Base-by-base conservation (phyloP, 73 alveolate genomes). In the Symbiodinium natans region DNA sequence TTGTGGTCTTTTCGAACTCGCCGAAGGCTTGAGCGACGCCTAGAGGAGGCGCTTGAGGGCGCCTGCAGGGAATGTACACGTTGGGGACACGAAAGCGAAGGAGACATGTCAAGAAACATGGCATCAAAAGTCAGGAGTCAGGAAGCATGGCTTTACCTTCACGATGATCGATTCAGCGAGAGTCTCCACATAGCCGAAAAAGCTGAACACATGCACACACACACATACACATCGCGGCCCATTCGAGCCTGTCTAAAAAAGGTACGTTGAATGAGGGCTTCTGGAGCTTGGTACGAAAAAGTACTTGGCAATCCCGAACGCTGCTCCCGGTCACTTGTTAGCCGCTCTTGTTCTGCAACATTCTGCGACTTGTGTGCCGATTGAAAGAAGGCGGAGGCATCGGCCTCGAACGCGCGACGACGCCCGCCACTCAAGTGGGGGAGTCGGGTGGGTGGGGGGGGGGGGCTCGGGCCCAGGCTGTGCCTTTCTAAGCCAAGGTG, bases 11-110 rank as follows among this genome's bases (percentile, higher is more conserved):
- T 15, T 29, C 39, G n/a, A 74, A 34, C 33, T n/a, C 6, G 17
- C 7, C 36, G 36, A 13, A 89, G 96, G 96, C 96, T 89, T 3
- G 96, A 89, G 38, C 87, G 38, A 17, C 96, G 96, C 25, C 96
- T 89, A 2, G 96, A 89, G 19, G 96, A 89, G 42, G 9, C 93
- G 46, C 56, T 48, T 6, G 36, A 48, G 3, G 93, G 82, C 46
- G 54, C 82, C 8, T 8, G 38, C 52, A 43, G 38, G 15, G 80
- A 80, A 9, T 2, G 52, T 21, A 68, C 56, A 6, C 31, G 93
- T 48, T 21, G 25, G 42, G 9, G 31, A 7, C 75, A 13, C 92
- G 46, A 59, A 10, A 17, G 63, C 63, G 23, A 17, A 48, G 63
- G 8, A 48, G 63, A 17, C 63, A 48, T 8, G 63, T 17, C 17